Base-by-base conservation (phyloP, 805 yeast genomes). In the Metschnikowia cerradonensis region DNA sequence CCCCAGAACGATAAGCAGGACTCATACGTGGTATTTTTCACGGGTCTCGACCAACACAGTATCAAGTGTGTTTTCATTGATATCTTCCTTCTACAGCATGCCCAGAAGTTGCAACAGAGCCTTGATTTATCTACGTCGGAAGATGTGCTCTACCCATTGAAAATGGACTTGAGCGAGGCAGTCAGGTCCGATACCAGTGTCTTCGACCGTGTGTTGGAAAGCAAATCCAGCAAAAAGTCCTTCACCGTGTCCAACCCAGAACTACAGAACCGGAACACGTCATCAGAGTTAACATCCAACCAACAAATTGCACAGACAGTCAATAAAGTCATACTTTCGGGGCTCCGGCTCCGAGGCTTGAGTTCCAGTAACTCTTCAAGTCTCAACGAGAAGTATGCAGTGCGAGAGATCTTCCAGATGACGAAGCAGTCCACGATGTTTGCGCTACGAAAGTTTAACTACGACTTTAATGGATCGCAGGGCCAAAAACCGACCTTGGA, bases 361-460 rank as follows among this genome's bases (percentile, higher is more conserved):
- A 61, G 69, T 14, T 57, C 63, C 3, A 49, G 50, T 23, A 53
- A 59, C 47, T 50, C 54, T 26, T 50, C 58, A 17, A 53, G 65
- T 11, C 45, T 55, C 7, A 71, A 70, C 50, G 75, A 72, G 37
- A 67, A 64, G 46, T 50, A 72, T 15, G 65, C 70, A 33, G 64
- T 71, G 17, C 68, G 70, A 45, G 78, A 73, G 50, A 65, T 72
- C 7, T 72, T 71, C 57, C 72, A 68, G 41, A 72, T 72, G 75
- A 71, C 77, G 0, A 63, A 59, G 49, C 67, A 70, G 48, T 62
- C 75, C 1, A 62, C 77, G 2, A 50, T 65, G 23, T 74, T 74
- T 60, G 67, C 77, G 2, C 57, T 73, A 17, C 55, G 77, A 41
- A 74, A 74, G 55, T 64, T 60, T 52, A 64, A 63, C 47, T 67